Base-by-base conservation (phyloP, 2,329 filamentous ascomycete species). In the Fusarium sp. region DNA sequence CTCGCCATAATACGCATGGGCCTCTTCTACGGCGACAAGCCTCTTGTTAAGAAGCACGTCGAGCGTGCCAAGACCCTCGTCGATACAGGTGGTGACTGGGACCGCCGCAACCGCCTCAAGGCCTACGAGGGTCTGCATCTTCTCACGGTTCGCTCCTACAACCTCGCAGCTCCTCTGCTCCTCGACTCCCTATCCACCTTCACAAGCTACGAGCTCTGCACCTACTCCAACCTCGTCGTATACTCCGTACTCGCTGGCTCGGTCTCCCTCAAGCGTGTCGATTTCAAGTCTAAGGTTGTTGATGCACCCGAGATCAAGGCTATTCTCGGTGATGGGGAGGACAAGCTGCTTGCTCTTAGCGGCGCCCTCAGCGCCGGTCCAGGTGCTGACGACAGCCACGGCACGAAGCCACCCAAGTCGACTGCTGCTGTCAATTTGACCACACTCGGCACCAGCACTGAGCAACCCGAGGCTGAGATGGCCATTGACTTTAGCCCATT, bases 241-340 rank as follows among this genome's bases (percentile, higher is more conserved):
- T 99, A 98, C 83, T 94, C 96, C 2, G 95, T 98, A 22, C 89
- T 99, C 33, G 94, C 96, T 35, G 96, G 96, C 61, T 96, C 94
- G 8, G 91, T 98, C 24, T 96, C 95, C 45, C 87, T 99, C 57
- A 97, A 97, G 84, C 92, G 96, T 48, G 93, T 97, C 33, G 96
- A 99, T 80, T 99, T 99, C 87, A 99, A 99, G 86, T 92, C 92
- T 70, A 98, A 98, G 84, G 96, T 99, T 26, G 95, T 99, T 40
- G 96, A 99, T 79, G 96, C 96, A 9, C 95, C 96, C 14, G 96
- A 99, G 82, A 97, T 99, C 83, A 97, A 96, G 83, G 96, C 96
- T 37, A 96, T 99, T 68, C 88, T 99, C 24, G 96, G 95, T 60
- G 90, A 95, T 72, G 90, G 90, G 24, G 92, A 96, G 74, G 94